Evolutionary conservation across 1,139 yeast genomes (phyloP).

Genomic region (Spathaspora sp.): DNA sequence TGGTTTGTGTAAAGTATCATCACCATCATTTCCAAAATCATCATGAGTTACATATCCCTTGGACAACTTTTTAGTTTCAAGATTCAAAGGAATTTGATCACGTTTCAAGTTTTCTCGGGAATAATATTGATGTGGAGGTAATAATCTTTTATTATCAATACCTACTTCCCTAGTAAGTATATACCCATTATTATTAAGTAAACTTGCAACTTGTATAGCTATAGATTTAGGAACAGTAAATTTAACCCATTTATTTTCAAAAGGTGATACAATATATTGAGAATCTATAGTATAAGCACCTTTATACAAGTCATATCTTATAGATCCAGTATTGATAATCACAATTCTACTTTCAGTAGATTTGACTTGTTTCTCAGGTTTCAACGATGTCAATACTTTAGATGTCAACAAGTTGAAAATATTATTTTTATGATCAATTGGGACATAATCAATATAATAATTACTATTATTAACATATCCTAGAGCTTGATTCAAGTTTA

Average conservation of each 20-base stretch:
- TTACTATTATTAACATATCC: constrained; percentile 64
- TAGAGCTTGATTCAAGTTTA: constrained; percentile 54
- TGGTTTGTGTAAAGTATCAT: constrained; percentile 78
- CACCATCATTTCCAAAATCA: constrained; percentile 83
- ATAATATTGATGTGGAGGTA: constrained; percentile 29
- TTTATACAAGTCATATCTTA: constrained; percentile 82
- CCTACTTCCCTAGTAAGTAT: constrained; percentile 26
- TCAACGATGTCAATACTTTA: constrained; percentile 59
- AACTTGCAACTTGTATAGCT: constrained; percentile 48
- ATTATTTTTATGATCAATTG: constrained; percentile 58
- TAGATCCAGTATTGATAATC: constrained; percentile 82
- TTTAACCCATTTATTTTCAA: constrained; percentile 73
- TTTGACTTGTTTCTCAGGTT: constrained; percentile 13
- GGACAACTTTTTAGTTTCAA: constrained; percentile 20
- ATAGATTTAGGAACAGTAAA: constrained; percentile 51
- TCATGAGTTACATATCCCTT: constrained; percentile 82
- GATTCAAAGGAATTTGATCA: constrained; percentile 3
- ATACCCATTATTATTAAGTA: constrained; percentile 51
- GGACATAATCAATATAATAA: constrained; percentile 70
- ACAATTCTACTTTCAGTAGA: constrained; percentile 51
- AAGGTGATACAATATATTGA: constrained; percentile 84
- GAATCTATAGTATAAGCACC: constrained; percentile 85
- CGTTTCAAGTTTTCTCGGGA: neutral
- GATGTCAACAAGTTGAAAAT: constrained; percentile 60
- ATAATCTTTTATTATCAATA: constrained; percentile 13